Base-by-base conservation (phyloP, 1,284 basidiomycete genomes). In the Boletus mariae region DNA sequence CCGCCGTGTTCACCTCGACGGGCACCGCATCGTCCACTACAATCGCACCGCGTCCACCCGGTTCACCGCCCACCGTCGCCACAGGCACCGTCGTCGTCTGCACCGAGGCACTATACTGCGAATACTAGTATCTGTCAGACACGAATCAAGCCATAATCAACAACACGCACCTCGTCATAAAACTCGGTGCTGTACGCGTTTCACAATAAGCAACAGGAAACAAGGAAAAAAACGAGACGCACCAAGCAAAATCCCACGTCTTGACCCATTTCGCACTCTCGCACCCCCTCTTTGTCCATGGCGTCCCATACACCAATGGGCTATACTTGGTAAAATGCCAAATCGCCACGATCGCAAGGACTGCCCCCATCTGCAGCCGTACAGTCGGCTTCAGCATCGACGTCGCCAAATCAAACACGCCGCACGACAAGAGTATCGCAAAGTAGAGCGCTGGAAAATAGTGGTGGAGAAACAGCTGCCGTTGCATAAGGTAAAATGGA, bases 381-480 rank as follows among this genome's bases (percentile, higher is more conserved):
- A 90, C 73, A 25, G 84, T 78, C 0, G 93, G 91, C 15, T 87
- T 80, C 9, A 98, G 73, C 1, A 80, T 80, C 29, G 87, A 87
- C 0, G 94, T 98, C 35, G 84, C 70, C 41, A 94, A 80, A 70
- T 99, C 97, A 63, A 98, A 98, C 1, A 91, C 78, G 2, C 78
- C 79, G 50, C 87, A 89, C 29, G 81, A 79, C 26, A 94, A 75
- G 9, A 99, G 80, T 60, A 98, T 85, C 20, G 92, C 86, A 67
- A 95, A 98, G 72, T 97, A 99, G 13, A 99, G 78, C 0, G 96
- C 93, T 0, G 95, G 95, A 70, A 98, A 88, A 70, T 98, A 98
- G 74, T 98, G 95, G 69, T 98, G 95, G 28, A 98, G 71, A 82
- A 98, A 98, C 44, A 98, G 83, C 68, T 99, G 96, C 25, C 96